Base-by-base conservation (phyloP, 345 rosid genomes). In the Moricandia arvensis region DNA sequence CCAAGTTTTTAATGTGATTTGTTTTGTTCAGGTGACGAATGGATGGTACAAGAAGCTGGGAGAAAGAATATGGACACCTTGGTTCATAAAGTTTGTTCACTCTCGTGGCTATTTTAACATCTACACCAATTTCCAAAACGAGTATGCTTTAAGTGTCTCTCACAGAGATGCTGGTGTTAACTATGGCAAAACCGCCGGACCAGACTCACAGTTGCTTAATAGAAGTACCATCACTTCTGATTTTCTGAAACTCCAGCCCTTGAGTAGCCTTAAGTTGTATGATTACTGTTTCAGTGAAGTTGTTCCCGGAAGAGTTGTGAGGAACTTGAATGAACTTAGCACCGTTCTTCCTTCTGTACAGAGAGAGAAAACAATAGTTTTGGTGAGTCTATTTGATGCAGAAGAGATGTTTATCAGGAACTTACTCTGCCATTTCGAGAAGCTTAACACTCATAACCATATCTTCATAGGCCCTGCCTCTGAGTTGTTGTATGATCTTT, bases 41-140 rank as follows among this genome's bases (percentile, higher is more conserved):
- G 96, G 91, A 49, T 94, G 98, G 98, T 92, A 94, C 84, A 94
- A 89, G 80, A 87, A n/a, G 18, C 55, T 87, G 57, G 96, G 97
- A 68, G 98, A 94, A 79, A 85, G 85, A 79, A 91, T 94, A 64
- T 94, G 97, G 98, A 94, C 97, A 43, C 98, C 98, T 69, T 94
- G 97, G 98, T 94, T 94, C 80, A 90, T 95, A 12, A 92, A 95
- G 74, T 95, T 95, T 67, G 68, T 90, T 51, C 90, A 90, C 34
- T 66, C 89, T 62, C 90, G 75, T 62, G 90, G 98, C 66, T 92
- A 95, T 83, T 95, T 92, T 64, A 95, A 92, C 63, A 84, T 95
- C 70, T 92, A 92, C 83, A 87, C 97, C 26, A 85, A 85, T 74
- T 85, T 95, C 73, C 79, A 66, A 35, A 89, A 87, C 3, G 88